A percentile compares a stretch with the other conserved stretches of the same genome.
Conservation (phyloP, 2,329 filamentous ascomycete species). For the Talaromyces piceae region DNA sequence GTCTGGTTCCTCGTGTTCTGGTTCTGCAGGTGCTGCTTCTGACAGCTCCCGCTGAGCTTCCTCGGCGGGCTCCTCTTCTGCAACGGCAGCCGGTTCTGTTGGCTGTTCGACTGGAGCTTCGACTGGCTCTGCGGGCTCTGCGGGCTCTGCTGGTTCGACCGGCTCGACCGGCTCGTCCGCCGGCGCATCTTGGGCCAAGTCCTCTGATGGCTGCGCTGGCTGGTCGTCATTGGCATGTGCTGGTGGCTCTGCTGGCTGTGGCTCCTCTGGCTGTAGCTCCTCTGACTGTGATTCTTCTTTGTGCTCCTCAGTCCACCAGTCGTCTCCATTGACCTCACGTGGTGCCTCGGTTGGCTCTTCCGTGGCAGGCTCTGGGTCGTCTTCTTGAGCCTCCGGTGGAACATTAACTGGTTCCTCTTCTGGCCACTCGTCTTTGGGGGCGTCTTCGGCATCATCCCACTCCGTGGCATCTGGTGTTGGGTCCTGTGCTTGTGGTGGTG, state of each 20-base stretch:
- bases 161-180: neutral
- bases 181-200: neutral
- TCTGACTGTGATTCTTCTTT: too few species aligned
- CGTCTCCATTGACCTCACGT: too few species aligned
- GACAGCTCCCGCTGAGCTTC: conserved; percentile 3
- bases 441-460: neutral
- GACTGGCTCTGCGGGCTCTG: neutral
- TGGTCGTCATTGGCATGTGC: neutral
- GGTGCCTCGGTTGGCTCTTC: neutral
- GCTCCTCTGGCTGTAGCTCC: too few species aligned
- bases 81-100: neutral
- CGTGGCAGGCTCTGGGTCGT: neutral
- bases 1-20: neutral
- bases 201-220: neutral
- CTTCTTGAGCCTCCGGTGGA: neutral
- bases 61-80: neutral
- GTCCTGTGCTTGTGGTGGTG: too few species aligned
- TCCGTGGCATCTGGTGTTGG: neutral
- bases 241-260: too few species aligned
- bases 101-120: conserved; percentile 1
- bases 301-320: too few species aligned
- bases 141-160: neutral
- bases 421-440: neutral
- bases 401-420: neutral
- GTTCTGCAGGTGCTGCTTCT: neutral